Percentiles rank a stretch among this genome's conserved stretches.
Conservation (phyloP, 371 early-diverging fungal species). For the Dichotomocladium elegans region DNA sequence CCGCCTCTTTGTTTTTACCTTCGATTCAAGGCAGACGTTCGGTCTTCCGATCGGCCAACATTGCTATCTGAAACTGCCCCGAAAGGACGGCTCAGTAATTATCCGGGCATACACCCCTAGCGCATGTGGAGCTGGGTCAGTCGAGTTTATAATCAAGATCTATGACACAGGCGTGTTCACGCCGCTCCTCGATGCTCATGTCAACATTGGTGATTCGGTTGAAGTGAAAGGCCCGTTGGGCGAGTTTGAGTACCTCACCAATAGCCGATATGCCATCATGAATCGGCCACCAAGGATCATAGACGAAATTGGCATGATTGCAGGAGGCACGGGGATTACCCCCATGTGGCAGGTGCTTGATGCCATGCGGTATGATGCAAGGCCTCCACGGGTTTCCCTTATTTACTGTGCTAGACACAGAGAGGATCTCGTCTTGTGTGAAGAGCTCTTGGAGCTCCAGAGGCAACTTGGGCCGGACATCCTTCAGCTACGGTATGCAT, state of each 20-base stretch:
- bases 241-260: conserved; percentile 42
- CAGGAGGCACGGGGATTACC: conserved; percentile 68
- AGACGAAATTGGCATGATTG: conserved; percentile 41
- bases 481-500: conserved; percentile 27
- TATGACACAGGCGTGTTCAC: conserved; percentile 64
- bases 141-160: conserved; percentile 64
- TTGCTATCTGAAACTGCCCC: conserved; percentile 21
- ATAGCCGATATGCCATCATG: conserved; percentile 17
- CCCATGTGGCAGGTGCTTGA: conserved; percentile 56
- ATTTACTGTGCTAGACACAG: conserved; percentile 44
- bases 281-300: not conserved
- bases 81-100: conserved; percentile 10
- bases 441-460: conserved; percentile 27
- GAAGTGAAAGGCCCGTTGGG: conserved; percentile 61
- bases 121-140: conserved; percentile 21
- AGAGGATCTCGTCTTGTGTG: conserved; percentile 43
- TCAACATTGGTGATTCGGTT: conserved; percentile 52
- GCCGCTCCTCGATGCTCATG: conserved; percentile 42
- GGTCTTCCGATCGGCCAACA: conserved; percentile 52
- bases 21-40: conserved; percentile 23
- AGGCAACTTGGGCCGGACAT: conserved; percentile 15
- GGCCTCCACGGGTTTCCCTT: conserved; percentile 36
- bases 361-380: conserved; percentile 19
- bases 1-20: conserved; percentile 37
- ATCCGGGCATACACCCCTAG: conserved; percentile 64